These are phyloP conservation scores for Fragilariopsis cylindrus DNA, from an alignment of 108 stramenopile species.

Conservation along the genomic window DNA sequence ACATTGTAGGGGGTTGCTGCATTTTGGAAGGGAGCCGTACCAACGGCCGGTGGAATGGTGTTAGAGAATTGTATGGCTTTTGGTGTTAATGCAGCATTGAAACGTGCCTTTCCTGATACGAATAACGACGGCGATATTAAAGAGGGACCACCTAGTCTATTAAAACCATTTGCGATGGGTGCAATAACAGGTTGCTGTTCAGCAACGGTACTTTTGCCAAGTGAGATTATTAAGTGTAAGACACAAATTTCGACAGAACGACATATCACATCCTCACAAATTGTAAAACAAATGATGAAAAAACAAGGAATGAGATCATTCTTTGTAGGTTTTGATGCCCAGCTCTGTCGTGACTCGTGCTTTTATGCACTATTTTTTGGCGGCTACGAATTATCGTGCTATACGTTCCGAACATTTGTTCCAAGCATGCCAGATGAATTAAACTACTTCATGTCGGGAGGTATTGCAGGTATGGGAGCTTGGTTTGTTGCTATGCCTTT, in stretches of 20 bases:
- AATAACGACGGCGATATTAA: slow-evolving; percentile 27
- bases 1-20: slow-evolving; percentile 37
- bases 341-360: slow-evolving; percentile 78
- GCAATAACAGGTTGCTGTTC: slow-evolving; percentile 83
- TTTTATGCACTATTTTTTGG: slow-evolving; percentile 87
- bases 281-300: slow-evolving; percentile 69
- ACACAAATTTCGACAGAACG: slow-evolving; percentile 77
- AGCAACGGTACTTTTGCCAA: slow-evolving; percentile 77
- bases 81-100: slow-evolving; percentile 88
- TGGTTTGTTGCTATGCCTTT: slow-evolving; percentile 87
- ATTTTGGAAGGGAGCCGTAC: slow-evolving; percentile 85
- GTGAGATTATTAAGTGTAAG: slow-evolving; percentile 87
- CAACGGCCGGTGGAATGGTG: slow-evolving; percentile 86
- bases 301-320: slow-evolving; percentile 56
- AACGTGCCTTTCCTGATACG: slow-evolving; percentile 80
- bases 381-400: slow-evolving; percentile 81
- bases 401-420: slow-evolving; percentile 71
- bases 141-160: slow-evolving; percentile 58
- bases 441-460: slow-evolving; percentile 85
- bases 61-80: slow-evolving; percentile 91
- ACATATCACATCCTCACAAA: slow-evolving; percentile 53
- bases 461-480: slow-evolving; percentile 87
- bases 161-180: slow-evolving; percentile 85
- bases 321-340: slow-evolving; percentile 86
- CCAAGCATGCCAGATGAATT: slow-evolving; percentile 89